Evolutionary conservation across 306 rosid species (phyloP).

Genomic region (Cicer pinnatifidum): DNA sequence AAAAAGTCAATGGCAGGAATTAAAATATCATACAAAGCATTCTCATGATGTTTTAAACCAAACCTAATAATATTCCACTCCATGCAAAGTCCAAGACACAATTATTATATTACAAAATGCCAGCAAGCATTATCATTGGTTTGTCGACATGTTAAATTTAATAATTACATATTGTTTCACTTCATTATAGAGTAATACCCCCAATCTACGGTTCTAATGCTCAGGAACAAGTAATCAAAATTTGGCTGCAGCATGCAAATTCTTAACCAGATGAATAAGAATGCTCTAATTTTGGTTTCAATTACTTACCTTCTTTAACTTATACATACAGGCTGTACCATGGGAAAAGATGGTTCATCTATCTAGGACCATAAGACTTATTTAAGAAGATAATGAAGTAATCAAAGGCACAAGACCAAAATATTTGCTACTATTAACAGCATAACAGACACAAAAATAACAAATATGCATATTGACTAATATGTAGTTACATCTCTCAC

Average conservation of each 20-base stretch:
- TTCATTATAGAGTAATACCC: slow-evolving; percentile 18
- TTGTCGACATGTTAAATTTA: slow-evolving; percentile 32
- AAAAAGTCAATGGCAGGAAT: slow-evolving; percentile 31
- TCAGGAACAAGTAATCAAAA: slow-evolving; percentile 9
- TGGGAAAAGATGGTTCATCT: slow-evolving; percentile 24
- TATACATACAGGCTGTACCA: slow-evolving; percentile 24
- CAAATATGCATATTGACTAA: slow-evolving; percentile 21
- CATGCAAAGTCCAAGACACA: slow-evolving; percentile 31
- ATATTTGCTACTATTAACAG: background rate
- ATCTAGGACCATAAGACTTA: slow-evolving; percentile 12
- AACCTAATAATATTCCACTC: background rate
- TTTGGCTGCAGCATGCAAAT: slow-evolving; percentile 11
- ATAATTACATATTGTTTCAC: slow-evolving; percentile 15
- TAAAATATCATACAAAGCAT: slow-evolving; percentile 36
- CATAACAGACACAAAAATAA: slow-evolving; percentile 16
- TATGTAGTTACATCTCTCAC: slow-evolving; percentile 50
- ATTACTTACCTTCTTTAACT: slow-evolving; percentile 6
- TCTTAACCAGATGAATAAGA: slow-evolving; percentile 4
- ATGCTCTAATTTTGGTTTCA: slow-evolving; percentile 11
- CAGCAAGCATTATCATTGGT: slow-evolving; percentile 9
- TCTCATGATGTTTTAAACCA: background rate
- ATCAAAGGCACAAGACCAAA: background rate
- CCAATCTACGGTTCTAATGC: slow-evolving; percentile 20
- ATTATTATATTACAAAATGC: slow-evolving; percentile 3
- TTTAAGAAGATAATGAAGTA: slow-evolving; percentile 12